Evolutionary conservation across 257 asterid species (phyloP), one percentile per base, ranked within the genome.

Genomic region (Echites panduratus): DNA sequence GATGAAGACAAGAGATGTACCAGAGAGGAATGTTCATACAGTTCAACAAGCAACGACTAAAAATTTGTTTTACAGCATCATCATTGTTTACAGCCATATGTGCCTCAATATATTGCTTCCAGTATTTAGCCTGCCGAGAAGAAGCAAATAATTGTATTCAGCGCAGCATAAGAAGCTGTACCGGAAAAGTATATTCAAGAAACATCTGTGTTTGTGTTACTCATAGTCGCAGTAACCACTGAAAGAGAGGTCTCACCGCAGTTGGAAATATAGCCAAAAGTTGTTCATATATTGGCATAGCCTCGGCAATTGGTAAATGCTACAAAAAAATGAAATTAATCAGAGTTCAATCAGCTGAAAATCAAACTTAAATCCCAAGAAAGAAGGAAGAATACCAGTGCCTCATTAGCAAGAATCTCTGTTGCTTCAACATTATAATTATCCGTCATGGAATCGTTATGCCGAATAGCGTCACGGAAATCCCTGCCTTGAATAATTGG

Each of bases 41-140:
- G 81, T 80, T 89, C 80, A 92, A 83, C 77, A 95, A 89, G 83
- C 99, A 95, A 48, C 99, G 98, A 78, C 98, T 90, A 83, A 95
- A 95, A 69, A 92, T 84, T 73, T 88, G 97, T 82, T 86, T 92
- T 38, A 89, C 72, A 45, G 96, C 96, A 71, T 95, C 99, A 76
- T 95, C 99, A 75, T 95, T 87, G 81, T 90, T 92, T 66, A 83
- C 87, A 43, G 90, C 88, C 98, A 95, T 90, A 83, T 86, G 85
- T 38, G 96, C 99, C 82, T 95, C 99, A 20, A 90, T 88, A 83
- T 88, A 95, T 78, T 95, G 99, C 86, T 87, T 95, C 99, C 99
- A 95, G 73, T 79, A 95, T 82, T 89, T 95, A 50, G 97, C 97
- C 99, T 91, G 74, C 29, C 69, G 47, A 74, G 26, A 53, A 78